Conservation (phyloP, 139 green algal species). For the Chlorella ohadii region DNA sequence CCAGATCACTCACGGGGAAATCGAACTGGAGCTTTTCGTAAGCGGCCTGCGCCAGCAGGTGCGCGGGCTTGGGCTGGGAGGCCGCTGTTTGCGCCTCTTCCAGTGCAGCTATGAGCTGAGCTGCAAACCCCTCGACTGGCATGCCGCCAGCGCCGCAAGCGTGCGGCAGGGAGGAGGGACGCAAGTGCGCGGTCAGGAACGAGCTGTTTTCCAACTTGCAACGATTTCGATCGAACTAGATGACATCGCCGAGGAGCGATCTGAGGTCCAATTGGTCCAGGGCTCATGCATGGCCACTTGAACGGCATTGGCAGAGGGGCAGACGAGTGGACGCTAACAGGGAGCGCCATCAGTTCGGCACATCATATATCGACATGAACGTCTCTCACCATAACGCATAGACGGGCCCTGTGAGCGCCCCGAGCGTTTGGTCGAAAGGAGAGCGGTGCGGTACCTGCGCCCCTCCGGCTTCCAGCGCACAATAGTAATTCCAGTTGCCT, state of each 20-base stretch:
- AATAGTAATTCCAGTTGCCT: too few species aligned
- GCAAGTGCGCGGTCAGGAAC: too few species aligned
- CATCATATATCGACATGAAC: too few species aligned
- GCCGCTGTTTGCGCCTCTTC: conserved; percentile 20
- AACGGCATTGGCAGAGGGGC: background rate
- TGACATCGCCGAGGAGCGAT: too few species aligned
- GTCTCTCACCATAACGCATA: too few species aligned
- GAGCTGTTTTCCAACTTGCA: too few species aligned
- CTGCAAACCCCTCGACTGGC: background rate
- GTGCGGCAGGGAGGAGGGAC: too few species aligned
- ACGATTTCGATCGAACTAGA: too few species aligned
- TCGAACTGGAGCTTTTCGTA: conserved; percentile 50
- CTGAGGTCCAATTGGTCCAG: too few species aligned
- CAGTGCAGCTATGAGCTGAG: conserved; percentile 25
- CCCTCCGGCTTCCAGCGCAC: too few species aligned
- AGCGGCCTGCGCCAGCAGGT: background rate
- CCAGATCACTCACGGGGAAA: conserved; percentile 37
- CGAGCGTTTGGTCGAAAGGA: too few species aligned
- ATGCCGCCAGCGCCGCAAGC: background rate
- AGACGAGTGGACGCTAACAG: background rate
- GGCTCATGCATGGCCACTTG: background rate
- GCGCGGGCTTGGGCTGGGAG: background rate
- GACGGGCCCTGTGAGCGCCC: background rate
- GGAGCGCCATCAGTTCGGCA: background rate
- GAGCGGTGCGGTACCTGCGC: too few species aligned